Evolutionary conservation across 495 filamentous ascomycete genomes (phyloP).

Genomic region (Evernia prunastri): DNA sequence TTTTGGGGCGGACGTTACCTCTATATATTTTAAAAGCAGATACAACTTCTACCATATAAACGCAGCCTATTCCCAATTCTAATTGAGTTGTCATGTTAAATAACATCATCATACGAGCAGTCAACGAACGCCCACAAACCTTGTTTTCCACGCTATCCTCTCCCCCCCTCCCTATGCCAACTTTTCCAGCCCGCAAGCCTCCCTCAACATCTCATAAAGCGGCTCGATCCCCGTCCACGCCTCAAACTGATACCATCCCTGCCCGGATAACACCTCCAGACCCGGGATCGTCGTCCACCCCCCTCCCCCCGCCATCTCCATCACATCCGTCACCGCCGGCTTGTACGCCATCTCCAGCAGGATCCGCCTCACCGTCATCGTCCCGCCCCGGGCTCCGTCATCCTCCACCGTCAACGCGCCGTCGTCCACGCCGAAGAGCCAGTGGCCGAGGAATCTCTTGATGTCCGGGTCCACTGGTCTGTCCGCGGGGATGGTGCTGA

Average conservation of each 20-base stretch:
- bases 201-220: slow-evolving; percentile 16
- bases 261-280: slow-evolving; percentile 81
- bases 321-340: slow-evolving; percentile 73
- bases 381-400: background rate
- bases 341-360: slow-evolving; percentile 97
- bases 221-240: slow-evolving; percentile 28
- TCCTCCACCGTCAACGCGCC: slow-evolving; percentile 16
- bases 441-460: slow-evolving; percentile 55
- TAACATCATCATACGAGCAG: background rate
- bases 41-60: background rate
- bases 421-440: slow-evolving; percentile 43
- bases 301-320: slow-evolving; percentile 70
- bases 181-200: slow-evolving; percentile 9
- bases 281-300: slow-evolving; percentile 87
- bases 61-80: background rate
- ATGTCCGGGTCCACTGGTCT: slow-evolving; percentile 69
- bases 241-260: slow-evolving; percentile 64
- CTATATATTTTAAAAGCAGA: background rate
- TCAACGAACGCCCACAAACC: background rate
- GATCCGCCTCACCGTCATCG: slow-evolving; percentile 34
- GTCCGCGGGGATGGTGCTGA: slow-evolving; percentile 89
- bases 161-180: background rate
- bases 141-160: background rate
- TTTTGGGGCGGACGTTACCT: background rate
- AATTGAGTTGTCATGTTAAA: background rate